These are phyloP conservation scores for Cutaneotrichosporon cyanovorans DNA, from an alignment of 1,284 basidiomycete genomes.

Conservation along the genomic window DNA sequence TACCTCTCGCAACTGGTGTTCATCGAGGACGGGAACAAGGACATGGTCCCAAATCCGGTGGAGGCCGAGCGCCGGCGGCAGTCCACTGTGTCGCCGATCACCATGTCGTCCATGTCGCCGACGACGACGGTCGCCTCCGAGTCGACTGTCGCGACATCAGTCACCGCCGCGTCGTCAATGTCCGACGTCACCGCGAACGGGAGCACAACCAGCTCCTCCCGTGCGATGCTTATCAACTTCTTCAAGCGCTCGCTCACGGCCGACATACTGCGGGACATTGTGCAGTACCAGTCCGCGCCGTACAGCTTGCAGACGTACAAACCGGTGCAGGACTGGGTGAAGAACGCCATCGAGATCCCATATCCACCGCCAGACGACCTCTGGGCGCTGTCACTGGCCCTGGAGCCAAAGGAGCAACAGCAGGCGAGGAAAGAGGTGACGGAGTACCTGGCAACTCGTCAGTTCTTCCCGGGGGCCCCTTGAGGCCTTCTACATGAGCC, in stretches of 20 bases:
- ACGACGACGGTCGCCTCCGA: conserved; percentile 2
- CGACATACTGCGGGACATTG: conserved; percentile 92
- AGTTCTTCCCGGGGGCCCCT: too few species aligned
- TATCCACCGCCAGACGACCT: conserved; percentile 53
- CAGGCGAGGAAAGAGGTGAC: too few species aligned
- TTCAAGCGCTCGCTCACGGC: conserved; percentile 88
- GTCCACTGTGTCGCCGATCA: conserved; percentile 9
- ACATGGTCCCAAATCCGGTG: conserved; percentile 55
- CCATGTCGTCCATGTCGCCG: conserved; percentile 1
- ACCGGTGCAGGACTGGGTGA: conserved; percentile 65
- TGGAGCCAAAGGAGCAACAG: conserved; percentile 71
- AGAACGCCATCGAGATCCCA: conserved; percentile 58
- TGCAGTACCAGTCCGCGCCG: conserved; percentile 84
- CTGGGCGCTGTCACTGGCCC: conserved; percentile 74
- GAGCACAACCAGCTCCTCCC: background rate
- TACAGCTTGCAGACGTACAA: conserved; percentile 75
- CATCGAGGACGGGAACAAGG: conserved; percentile 96
- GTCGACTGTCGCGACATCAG: conserved; percentile 2
- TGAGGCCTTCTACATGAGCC: too few species aligned
- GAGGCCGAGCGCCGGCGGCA: conserved; percentile 2
- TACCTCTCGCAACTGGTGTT: conserved; percentile 94
- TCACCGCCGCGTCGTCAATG: conserved; percentile 5
- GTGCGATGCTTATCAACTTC: conserved; percentile 71
- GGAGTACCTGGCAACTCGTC: too few species aligned
- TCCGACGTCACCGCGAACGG: background rate